phyloP scores from a whole-genome alignment of 305 asterid genomes.

The Vinca major region DNA sequence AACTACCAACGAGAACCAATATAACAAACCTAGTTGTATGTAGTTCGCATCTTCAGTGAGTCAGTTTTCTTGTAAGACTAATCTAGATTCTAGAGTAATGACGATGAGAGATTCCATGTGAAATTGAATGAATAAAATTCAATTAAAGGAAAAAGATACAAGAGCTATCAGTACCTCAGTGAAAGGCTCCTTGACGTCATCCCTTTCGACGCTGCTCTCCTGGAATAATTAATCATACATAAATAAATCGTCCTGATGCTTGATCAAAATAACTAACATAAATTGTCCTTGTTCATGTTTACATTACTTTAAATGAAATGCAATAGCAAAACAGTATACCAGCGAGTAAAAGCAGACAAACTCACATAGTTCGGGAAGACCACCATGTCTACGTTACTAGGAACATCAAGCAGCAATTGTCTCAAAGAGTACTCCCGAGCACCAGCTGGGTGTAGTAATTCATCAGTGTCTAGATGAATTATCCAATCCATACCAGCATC shows the following conservation, averaged over 20 bases:
- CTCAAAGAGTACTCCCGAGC: conserved; percentile 31
- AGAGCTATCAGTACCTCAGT: conserved; percentile 25
- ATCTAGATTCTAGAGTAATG: background rate
- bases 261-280: conserved; percentile 1
- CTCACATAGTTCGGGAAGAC: conserved; percentile 30
- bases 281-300: background rate
- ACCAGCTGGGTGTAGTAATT: conserved; percentile 38
- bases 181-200: conserved; percentile 33
- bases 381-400: conserved; percentile 40
- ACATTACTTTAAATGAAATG: background rate
- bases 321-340: background rate
- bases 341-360: conserved; percentile 9
- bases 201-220: conserved; percentile 39
- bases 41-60: background rate
- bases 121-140: background rate
- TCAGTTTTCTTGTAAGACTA: background rate
- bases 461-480: conserved; percentile 45
- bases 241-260: conserved; percentile 10
- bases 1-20: background rate
- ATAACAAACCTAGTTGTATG: background rate
- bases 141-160: background rate
- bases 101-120: too few species aligned
- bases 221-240: conserved; percentile 14
- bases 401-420: conserved; percentile 32
- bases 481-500: conserved; percentile 47